Percentiles rank a stretch among this genome's conserved stretches.
Conservation (phyloP, 371 early-diverging fungal genomes). For the Saksenaea vasiformis region DNA sequence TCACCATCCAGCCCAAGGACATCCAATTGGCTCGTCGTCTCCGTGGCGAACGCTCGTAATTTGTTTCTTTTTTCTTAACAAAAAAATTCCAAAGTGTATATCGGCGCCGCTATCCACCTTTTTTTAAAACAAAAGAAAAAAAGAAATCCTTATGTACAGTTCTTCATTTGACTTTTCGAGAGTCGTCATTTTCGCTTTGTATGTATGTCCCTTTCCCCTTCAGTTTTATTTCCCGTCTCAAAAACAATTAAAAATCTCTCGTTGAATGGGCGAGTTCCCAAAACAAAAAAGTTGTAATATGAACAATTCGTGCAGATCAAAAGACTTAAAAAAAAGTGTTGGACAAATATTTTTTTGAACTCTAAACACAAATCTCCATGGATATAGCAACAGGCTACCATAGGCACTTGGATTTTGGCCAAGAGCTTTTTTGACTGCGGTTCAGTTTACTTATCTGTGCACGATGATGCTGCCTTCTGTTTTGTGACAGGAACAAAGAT, state of each 20-base stretch:
- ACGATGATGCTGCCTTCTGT: too few relatives aligned
- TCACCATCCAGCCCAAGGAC: conserved; percentile 99
- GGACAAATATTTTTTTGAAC: neutral
- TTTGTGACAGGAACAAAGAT: too few relatives aligned
- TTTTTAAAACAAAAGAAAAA: conserved; percentile 8
- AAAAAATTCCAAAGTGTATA: neutral
- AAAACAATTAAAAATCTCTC: neutral
- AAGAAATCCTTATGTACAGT: conserved; percentile 9
- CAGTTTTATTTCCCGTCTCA: conserved; percentile 1
- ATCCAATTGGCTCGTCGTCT: conserved; percentile 97
- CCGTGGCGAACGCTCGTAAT: conserved; percentile 88
- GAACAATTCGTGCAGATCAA: neutral
- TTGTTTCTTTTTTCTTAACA: conserved; percentile 1
- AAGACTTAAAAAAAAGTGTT: neutral
- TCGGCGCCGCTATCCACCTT: conserved; percentile 6
- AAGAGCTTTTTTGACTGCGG: too few relatives aligned
- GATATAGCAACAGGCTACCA: too few relatives aligned
- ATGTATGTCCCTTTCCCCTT: conserved; percentile 4
- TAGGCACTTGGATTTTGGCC: too few relatives aligned
- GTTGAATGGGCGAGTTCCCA: neutral
- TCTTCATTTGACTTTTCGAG: conserved; percentile 3
- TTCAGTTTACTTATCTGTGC: too few relatives aligned
- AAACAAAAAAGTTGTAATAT: neutral
- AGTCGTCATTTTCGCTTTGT: conserved; percentile 1
- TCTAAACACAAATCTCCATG: too few relatives aligned